A percentile compares a stretch with the other conserved stretches of the same genome.
These are phyloP conservation scores for Aspergillus campestris DNA, from an alignment of 495 filamentous ascomycete species.

Conservation along the genomic window DNA sequence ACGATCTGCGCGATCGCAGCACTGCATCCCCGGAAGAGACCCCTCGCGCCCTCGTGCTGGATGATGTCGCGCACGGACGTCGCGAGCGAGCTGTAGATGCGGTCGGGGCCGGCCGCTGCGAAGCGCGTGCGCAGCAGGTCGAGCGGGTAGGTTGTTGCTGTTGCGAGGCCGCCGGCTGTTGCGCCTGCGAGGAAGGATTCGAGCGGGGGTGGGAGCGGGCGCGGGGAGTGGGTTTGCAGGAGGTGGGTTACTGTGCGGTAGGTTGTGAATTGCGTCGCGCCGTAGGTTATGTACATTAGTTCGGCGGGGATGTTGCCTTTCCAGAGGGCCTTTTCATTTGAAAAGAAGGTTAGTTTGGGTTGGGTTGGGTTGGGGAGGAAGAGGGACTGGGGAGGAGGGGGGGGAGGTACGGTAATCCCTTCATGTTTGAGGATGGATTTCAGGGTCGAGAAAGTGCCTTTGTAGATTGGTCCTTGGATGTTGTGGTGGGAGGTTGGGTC, in stretches of 20 bases:
- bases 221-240: constrained; percentile 43
- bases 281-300: constrained; percentile 84
- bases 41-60: constrained; percentile 60
- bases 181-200: constrained; percentile 76
- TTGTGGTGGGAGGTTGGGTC: constrained; percentile 49
- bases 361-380: not conserved
- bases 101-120: constrained; percentile 83
- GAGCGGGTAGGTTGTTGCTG: constrained; percentile 80
- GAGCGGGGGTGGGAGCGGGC: constrained; percentile 46
- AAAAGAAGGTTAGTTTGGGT: not conserved
- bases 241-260: constrained; percentile 66
- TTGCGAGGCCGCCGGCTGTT: constrained; percentile 68
- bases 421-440: constrained; percentile 66
- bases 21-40: constrained; percentile 79
- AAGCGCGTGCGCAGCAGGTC: constrained; percentile 92
- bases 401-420: constrained; percentile 57
- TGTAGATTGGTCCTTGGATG: constrained; percentile 59
- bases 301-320: constrained; percentile 97
- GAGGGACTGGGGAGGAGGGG: not conserved
- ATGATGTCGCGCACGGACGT: constrained; percentile 63
- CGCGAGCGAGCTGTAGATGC: constrained; percentile 62
- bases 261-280: constrained; percentile 80
- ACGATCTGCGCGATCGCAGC: constrained; percentile 81
- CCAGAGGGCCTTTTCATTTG: constrained; percentile 73
- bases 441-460: constrained; percentile 71